Conservation (phyloP, 345 rosid species). For the Citrus glauca region DNA sequence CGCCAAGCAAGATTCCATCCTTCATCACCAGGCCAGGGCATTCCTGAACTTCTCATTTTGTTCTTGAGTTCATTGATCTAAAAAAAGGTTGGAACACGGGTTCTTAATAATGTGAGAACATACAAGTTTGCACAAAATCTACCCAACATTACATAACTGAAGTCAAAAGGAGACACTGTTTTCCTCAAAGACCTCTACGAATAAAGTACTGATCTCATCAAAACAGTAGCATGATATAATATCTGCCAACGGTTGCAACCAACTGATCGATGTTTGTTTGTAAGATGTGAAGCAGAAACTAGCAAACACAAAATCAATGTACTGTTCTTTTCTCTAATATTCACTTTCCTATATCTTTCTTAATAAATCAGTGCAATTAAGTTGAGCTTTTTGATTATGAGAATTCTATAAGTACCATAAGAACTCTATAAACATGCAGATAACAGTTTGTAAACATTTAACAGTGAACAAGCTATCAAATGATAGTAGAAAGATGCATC, state of each 20-base stretch:
- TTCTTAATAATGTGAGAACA: background rate
- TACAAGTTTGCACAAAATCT: background rate
- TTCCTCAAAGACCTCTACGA: background rate
- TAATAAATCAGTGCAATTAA: background rate
- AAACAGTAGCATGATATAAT: background rate
- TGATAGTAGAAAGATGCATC: background rate
- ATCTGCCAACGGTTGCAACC: background rate
- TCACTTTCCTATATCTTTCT: background rate
- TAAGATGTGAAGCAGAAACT: background rate
- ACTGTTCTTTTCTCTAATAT: too few species aligned
- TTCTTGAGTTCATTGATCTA: constrained; percentile 30
- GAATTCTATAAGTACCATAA: background rate
- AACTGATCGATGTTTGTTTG: background rate
- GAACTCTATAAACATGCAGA: background rate
- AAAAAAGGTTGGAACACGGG: constrained; percentile 3
- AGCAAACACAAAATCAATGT: background rate
- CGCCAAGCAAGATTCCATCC: constrained; percentile 38
- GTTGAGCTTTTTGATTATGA: background rate
- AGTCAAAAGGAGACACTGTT: background rate
- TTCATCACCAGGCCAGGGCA: constrained; percentile 38
- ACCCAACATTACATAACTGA: background rate
- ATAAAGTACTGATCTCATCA: background rate
- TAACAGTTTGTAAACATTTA: background rate
- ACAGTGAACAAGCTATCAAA: background rate
- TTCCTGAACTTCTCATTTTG: constrained; percentile 36